Evolutionary conservation across 371 early-diverging fungal genomes (phyloP), one percentile per base, ranked within the genome.

Genomic region (Syncephalastrum racemosum): DNA sequence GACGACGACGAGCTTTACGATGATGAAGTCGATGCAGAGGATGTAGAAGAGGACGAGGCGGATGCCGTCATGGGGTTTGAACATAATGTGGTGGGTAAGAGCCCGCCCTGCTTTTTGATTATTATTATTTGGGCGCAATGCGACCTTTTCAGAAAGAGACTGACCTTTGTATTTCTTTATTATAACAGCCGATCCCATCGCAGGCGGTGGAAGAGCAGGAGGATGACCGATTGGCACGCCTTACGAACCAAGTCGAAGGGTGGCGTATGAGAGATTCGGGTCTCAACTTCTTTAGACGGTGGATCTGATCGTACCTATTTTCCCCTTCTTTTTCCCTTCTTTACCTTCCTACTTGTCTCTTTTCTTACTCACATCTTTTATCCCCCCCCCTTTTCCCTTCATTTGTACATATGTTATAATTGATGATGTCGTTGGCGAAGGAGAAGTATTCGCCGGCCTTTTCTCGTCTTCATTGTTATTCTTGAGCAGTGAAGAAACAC

Each of bases 251-350:
- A 50, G 46, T 60, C 43, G 68, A 63, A 53, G 55, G 58, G 16
- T 63, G 59, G 58, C 60, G 58, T 39, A 50, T 68, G 51, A 23
- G 57, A 50, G 68, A 68, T 42, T 68, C 68, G 12, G 47, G 70
- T 14, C 47, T 71, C n/a, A 70, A 71, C 59, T 59, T 71, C 24
- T 66, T 76, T 36, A 66, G 70, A 46, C 65, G 76, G 15, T 71
- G 70, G 58, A 67, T 73, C 41, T 73, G 54, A 66, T 54, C 12
- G 36, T 39, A 36, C 18, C 22, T 24, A 16, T 40, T 20, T 36
- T 20, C 41, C 22, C 44, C n/a, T 24, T 43, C 41, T 7, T 22
- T 7, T 22, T 8, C 39, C 23, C 14, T 50, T 31, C 48, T 18
- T 49, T 46, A 22, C 20, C 23, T 27, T 56, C 12, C 6, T 47